Percentiles rank a stretch among this genome's conserved stretches.
These are phyloP conservation scores for Curvularia sp. DNA, from an alignment of 2,329 filamentous ascomycete species.

Conservation along the genomic window DNA sequence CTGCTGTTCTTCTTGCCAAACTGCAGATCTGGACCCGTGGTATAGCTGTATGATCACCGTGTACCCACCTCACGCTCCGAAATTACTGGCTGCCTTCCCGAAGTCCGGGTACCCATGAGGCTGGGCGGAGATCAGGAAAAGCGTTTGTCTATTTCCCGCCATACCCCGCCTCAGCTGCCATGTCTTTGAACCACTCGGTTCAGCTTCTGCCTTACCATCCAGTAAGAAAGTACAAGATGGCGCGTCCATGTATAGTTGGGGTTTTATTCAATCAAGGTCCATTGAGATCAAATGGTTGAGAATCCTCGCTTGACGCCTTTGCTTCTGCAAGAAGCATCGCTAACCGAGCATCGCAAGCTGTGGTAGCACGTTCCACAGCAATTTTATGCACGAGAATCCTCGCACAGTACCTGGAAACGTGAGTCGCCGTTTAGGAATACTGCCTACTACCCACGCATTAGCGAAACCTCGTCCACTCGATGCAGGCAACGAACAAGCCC, in stretches of 20 bases:
- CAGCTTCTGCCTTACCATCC: background rate
- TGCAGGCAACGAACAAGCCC: background rate
- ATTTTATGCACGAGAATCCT: background rate
- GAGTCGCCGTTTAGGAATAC: background rate
- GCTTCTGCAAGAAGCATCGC: background rate
- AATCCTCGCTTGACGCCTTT: background rate
- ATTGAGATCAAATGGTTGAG: background rate
- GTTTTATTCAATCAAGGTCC: background rate
- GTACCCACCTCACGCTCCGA: background rate
- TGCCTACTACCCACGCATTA: too few relatives aligned
- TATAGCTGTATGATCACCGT: background rate
- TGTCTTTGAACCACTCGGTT: background rate
- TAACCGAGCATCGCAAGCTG: background rate
- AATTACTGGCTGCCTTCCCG: background rate
- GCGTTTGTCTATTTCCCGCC: background rate
- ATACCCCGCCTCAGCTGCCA: background rate
- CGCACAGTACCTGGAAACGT: background rate
- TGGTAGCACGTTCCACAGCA: background rate
- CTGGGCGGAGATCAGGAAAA: background rate
- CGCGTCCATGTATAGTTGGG: background rate
- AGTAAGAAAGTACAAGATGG: background rate
- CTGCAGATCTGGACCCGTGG: background rate
- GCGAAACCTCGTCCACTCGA: background rate
- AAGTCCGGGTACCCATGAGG: slow-evolving; percentile 1
- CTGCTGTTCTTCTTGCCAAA: background rate